Percentiles rank a stretch among this genome's conserved stretches.
These are phyloP conservation scores for Ascosphaera acerosa DNA, from an alignment of 2,329 filamentous ascomycete genomes.

Conservation along the genomic window DNA sequence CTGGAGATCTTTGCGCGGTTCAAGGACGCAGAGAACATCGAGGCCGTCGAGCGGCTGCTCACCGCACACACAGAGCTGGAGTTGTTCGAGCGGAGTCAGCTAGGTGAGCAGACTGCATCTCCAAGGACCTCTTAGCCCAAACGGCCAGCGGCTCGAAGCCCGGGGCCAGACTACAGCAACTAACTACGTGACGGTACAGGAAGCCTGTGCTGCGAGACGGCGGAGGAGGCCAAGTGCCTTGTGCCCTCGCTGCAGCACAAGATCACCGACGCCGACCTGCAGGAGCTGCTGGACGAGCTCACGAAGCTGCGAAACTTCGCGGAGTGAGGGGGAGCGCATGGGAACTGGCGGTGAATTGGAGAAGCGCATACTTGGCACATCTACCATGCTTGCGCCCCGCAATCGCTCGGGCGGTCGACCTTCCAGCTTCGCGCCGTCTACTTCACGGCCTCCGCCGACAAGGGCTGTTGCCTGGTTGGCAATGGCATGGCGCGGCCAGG, in stretches of 20 bases:
- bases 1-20: slow-evolving; percentile 87
- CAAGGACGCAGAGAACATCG: slow-evolving; percentile 82
- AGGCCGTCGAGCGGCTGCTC: slow-evolving; percentile 74
- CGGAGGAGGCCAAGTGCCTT: slow-evolving; percentile 88
- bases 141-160: too few relatives aligned
- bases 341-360: too few relatives aligned
- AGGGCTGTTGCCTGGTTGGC: too few relatives aligned
- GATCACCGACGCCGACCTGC: slow-evolving; percentile 68
- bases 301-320: slow-evolving; percentile 41
- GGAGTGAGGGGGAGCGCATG: too few relatives aligned
- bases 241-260: slow-evolving; percentile 78
- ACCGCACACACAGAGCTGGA: slow-evolving; percentile 52
- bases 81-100: slow-evolving; percentile 78
- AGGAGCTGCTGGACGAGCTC: slow-evolving; percentile 74
- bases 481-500: too few relatives aligned
- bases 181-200: slow-evolving; percentile 31
- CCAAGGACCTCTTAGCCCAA: too few relatives aligned
- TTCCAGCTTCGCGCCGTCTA: too few relatives aligned
- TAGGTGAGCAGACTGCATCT: slow-evolving; percentile 33
- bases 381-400: too few relatives aligned
- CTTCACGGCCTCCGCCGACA: too few relatives aligned
- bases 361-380: too few relatives aligned
- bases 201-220: slow-evolving; percentile 71
- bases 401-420: too few relatives aligned
- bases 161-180: too few relatives aligned